Evolutionary conservation across 2,329 filamentous ascomycete genomes (phyloP).

Genomic region (Beauveria rudraprayagi): DNA sequence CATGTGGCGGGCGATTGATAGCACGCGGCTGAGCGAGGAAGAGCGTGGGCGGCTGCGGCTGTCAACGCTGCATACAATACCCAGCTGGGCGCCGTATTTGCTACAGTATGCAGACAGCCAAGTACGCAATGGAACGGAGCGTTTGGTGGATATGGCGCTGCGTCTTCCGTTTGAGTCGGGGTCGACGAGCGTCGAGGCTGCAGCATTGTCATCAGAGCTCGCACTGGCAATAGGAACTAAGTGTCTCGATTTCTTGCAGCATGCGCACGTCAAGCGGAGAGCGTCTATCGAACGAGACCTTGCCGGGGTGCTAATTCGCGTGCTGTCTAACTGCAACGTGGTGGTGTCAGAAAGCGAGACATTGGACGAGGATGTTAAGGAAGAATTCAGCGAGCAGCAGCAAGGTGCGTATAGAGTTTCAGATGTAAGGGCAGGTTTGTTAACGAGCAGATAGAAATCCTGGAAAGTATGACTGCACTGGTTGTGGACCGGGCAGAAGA

Average conservation of each 20-base stretch:
- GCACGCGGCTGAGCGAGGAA: slow-evolving; percentile 21
- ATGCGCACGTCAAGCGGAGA: slow-evolving; percentile 36
- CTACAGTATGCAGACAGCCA: slow-evolving; percentile 37
- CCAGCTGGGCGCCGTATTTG: slow-evolving; percentile 44
- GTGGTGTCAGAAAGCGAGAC: slow-evolving; percentile 31
- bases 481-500: slow-evolving; percentile 51
- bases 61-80: slow-evolving; percentile 21
- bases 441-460: slow-evolving; percentile 24
- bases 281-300: slow-evolving; percentile 34
- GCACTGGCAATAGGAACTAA: slow-evolving; percentile 33
- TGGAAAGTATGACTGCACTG: slow-evolving; percentile 44
- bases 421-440: too few relatives aligned
- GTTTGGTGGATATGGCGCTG: slow-evolving; percentile 36
- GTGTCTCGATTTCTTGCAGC: slow-evolving; percentile 39
- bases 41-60: slow-evolving; percentile 16
- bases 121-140: slow-evolving; percentile 34
- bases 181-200: slow-evolving; percentile 12
- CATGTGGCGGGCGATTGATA: slow-evolving; percentile 22
- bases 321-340: slow-evolving; percentile 33
- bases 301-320: slow-evolving; percentile 33
- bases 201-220: slow-evolving; percentile 16
- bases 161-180: slow-evolving; percentile 27
- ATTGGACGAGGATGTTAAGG: slow-evolving; percentile 22
- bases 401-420: slow-evolving; percentile 19
- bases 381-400: slow-evolving; percentile 20